Conservation (phyloP, 2,329 filamentous ascomycete genomes). For the Hypoxylon sp. region DNA sequence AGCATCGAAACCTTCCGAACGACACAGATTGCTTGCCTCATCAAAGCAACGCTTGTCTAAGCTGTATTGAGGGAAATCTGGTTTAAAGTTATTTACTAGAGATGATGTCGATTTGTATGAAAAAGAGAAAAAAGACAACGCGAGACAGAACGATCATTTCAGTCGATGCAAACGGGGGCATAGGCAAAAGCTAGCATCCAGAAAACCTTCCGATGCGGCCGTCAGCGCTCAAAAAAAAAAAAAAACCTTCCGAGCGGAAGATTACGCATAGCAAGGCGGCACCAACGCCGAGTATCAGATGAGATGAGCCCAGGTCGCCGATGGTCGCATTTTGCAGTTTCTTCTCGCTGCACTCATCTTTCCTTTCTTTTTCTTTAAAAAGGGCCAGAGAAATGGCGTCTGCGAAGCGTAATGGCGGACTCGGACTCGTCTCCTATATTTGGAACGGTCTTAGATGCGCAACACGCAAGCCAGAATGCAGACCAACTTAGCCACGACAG, state of each 20-base stretch:
- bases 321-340: neutral
- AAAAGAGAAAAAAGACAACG: too few relatives aligned
- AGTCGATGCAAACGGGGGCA: too few relatives aligned
- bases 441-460: conserved; percentile 5
- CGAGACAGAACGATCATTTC: too few relatives aligned
- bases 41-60: too few relatives aligned
- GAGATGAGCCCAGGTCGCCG: neutral
- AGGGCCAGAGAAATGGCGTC: conserved; percentile 5
- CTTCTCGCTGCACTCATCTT: neutral
- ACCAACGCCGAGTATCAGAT: conserved; percentile 5
- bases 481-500: neutral
- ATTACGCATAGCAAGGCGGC: conserved; percentile 11
- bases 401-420: too few relatives aligned
- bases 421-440: neutral
- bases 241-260: conserved; percentile 29
- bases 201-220: conserved; percentile 26
- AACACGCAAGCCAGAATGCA: conserved; percentile 13
- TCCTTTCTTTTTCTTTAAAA: conserved; percentile 4
- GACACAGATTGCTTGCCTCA: too few relatives aligned
- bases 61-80: too few relatives aligned
- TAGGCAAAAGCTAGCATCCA: conserved; percentile 3
- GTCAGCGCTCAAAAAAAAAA: conserved; percentile 6
- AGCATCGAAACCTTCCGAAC: too few relatives aligned
- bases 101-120: too few relatives aligned
- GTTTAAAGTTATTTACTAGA: too few relatives aligned